Base-by-base conservation (phyloP, 2,329 filamentous ascomycete species). In the Xylaria multiplex region DNA sequence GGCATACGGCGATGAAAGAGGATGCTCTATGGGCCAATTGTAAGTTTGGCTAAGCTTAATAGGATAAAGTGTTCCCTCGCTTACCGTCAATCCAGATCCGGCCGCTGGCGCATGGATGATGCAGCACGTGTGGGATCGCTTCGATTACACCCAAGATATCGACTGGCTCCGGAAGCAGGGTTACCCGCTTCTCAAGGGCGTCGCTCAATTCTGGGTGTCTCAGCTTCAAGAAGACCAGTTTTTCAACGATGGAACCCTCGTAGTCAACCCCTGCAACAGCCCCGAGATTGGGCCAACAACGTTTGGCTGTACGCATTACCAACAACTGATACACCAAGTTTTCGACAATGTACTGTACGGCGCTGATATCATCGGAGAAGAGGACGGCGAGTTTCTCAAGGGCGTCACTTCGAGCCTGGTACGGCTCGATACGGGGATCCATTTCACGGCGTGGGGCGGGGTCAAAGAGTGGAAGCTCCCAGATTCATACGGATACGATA, bases 181-280 rank as follows among this genome's bases (percentile, higher is more conserved):
- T 0, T 88, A 86, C 61, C 85, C 83, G 1, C 77, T 88, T 1
- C 72, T 88, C 27, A 86, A 85, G 67, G 83, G 81, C 1, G 78
- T 85, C 1, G 81, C 85, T 0, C 70, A 82, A n/a, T 88, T 88
- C 75, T 88, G 86, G 84, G 77, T 87, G 3, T 82, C 80, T 6
- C 82, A 86, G 69, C 79, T 88, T 0, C 82, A 85, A 62, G 71
- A 78, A 3, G 86, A 88, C 70, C 59, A 64, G 0, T 85, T 81
- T 73, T 82, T 77, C 68, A 79, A 83, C 2, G 86, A 88, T 61
- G 80, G 80, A 8, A 82, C 81, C 0, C 78, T 87, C 2, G 85
- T 88, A 0, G 85, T 84, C 1, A 87, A 86, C 68, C 86, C 85
- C 0, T 88, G 86, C 74, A 87, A 84, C 62, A 85, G 83, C n/a